Conservation (phyloP, 805 yeast genomes). For the Schwanniomyces pseudopolymorphus region DNA sequence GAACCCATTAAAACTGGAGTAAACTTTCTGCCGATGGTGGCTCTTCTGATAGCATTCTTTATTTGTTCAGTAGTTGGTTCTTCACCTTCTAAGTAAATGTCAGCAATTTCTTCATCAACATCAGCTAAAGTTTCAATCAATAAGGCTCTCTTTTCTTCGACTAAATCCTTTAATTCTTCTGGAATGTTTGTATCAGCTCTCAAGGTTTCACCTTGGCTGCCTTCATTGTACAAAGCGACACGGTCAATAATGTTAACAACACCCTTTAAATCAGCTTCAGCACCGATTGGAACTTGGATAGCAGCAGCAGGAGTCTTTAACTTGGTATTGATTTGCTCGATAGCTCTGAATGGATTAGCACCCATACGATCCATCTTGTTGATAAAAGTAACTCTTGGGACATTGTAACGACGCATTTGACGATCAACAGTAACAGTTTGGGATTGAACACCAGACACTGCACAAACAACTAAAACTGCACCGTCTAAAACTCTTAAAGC, state of each 20-base stretch:
- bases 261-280: slow-evolving; percentile 82
- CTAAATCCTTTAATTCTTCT: slow-evolving; percentile 72
- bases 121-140: slow-evolving; percentile 95
- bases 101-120: slow-evolving; percentile 97
- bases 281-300: slow-evolving; percentile 95
- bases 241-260: slow-evolving; percentile 88
- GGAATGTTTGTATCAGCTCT: slow-evolving; percentile 66
- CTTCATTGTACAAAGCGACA: slow-evolving; percentile 86
- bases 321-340: slow-evolving; percentile 85
- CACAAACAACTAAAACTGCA: slow-evolving; percentile 97
- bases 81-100: slow-evolving; percentile 83
- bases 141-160: slow-evolving; percentile 82
- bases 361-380: slow-evolving; percentile 99
- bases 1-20: slow-evolving; percentile 99
- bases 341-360: slow-evolving; percentile 92
- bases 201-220: slow-evolving; percentile 82
- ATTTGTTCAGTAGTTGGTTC: slow-evolving; percentile 85
- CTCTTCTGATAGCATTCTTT: slow-evolving; percentile 84
- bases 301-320: slow-evolving; percentile 96
- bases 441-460: slow-evolving; percentile 97
- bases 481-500: slow-evolving; percentile 98
- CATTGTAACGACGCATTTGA: slow-evolving; percentile 97
- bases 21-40: slow-evolving; percentile 93
- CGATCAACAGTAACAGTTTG: slow-evolving; percentile 98
- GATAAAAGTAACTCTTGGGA: slow-evolving; percentile 93